Evolutionary conservation across 257 asterid species (phyloP), one percentile per base, ranked within the genome.

Genomic region (Gardenia jasminoides): DNA sequence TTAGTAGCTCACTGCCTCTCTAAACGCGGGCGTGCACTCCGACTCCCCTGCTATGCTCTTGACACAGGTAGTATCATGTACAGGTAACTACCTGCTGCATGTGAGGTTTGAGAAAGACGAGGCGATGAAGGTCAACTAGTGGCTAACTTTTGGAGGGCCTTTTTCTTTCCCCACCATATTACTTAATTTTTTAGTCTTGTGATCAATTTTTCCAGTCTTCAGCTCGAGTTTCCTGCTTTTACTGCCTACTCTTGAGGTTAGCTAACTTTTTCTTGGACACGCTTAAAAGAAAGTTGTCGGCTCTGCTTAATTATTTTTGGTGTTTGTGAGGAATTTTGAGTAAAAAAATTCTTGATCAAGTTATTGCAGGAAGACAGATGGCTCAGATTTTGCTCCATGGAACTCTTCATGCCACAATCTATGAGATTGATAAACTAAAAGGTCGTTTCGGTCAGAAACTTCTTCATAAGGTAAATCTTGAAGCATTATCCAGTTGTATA

Each of bases 351-450:
- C 50, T 64, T 75, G 71, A 17, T 16, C 41, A 50, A 80, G 68
- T 33, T 72, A 17, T 67, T 73, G 33, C 67, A 75, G 80, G 75
- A 61, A 65, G n/a, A 47, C 3, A 28, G 76, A 84, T 84, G 88
- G 88, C 88, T 0, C 85, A 79, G 76, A 84, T 84, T 79, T 62
- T 84, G 78, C 82, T 84, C 67, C 88, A 84, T 72, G 88, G 88
- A 12, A 84, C 85, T 0, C 79, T 84, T 76, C 85, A 84, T 82
- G 88, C 73, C 46, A 81, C 85, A 20, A 62, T 84, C 66, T 84
- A 79, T 36, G 88, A 84, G 80, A 67, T 84, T 43, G 85, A 84
- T 72, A 84, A 82, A 75, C 74, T 84, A 15, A 83, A n/a, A 15
- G 69, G 75, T 43, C 48, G 77, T 76, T 66, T 71, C 56, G 80